A percentile compares a stretch with the other conserved stretches of the same genome.
Conservation (phyloP, 1,139 yeast genomes). For the Pichia norvegensis region DNA sequence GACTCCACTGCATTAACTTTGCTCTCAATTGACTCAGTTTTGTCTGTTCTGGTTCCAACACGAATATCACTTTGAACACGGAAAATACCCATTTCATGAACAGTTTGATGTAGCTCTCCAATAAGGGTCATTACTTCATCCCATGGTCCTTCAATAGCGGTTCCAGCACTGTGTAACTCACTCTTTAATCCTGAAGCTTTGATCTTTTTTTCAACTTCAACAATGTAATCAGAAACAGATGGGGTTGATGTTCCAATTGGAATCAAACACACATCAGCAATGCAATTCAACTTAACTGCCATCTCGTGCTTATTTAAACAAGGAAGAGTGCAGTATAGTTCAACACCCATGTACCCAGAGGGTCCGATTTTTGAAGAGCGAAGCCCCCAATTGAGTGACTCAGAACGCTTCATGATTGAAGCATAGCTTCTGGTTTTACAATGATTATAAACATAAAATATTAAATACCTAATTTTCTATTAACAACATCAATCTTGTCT, state of each 20-base stretch:
- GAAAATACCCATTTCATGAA: constrained; percentile 62
- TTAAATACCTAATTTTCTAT: constrained; percentile 30
- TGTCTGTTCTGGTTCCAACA: constrained; percentile 71
- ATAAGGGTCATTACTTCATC: constrained; percentile 70
- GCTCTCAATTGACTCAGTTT: constrained; percentile 57
- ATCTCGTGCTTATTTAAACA: background rate
- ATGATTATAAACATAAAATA: background rate
- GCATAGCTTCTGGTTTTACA: too few species aligned
- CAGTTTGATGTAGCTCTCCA: constrained; percentile 67
- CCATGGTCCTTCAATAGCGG: constrained; percentile 93
- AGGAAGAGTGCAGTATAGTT: background rate
- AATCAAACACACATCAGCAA: constrained; percentile 76
- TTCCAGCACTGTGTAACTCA: constrained; percentile 82
- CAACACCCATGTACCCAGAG: too few species aligned
- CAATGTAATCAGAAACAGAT: constrained; percentile 74
- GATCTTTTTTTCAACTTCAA: constrained; percentile 57
- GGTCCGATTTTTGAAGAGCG: too few species aligned
- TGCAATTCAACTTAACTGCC: constrained; percentile 48
- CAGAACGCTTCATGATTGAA: too few species aligned
- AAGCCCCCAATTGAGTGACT: too few species aligned
- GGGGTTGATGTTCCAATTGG: constrained; percentile 77
- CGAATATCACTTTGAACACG: constrained; percentile 81
- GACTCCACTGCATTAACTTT: constrained; percentile 54
- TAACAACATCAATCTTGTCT: constrained; percentile 56
- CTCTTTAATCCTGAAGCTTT: constrained; percentile 54